These are phyloP conservation scores for Jaltomata sinuosa DNA, from an alignment of 257 asterid genomes.

Conservation along the genomic window DNA sequence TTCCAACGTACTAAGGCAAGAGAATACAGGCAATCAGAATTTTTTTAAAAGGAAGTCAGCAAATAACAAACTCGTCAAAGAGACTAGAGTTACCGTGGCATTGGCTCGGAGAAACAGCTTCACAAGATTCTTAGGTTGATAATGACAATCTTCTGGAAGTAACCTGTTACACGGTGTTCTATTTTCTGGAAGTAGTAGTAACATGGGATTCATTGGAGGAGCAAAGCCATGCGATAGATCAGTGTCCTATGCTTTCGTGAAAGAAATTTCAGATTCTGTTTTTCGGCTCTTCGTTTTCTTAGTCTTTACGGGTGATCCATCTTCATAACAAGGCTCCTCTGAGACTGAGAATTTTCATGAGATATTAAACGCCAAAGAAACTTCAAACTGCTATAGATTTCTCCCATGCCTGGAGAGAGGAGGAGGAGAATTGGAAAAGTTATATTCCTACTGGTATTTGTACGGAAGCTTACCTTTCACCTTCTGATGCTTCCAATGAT, in stretches of 20 bases:
- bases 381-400: background rate
- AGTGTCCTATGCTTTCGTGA: conserved; percentile 37
- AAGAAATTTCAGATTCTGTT: conserved; percentile 52
- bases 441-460: background rate
- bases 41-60: background rate
- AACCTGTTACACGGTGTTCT: conserved; percentile 52
- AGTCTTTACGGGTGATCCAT: conserved; percentile 41
- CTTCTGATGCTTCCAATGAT: conserved; percentile 84
- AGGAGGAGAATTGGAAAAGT: background rate
- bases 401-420: background rate
- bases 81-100: conserved; percentile 46
- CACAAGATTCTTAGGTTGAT: conserved; percentile 89
- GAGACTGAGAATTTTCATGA: conserved; percentile 19
- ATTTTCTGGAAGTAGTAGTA: conserved; percentile 50
- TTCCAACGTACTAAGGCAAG: conserved; percentile 70
- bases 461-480: conserved; percentile 36
- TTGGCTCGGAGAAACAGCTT: conserved; percentile 74
- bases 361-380: conserved; percentile 10
- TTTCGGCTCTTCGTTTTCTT: conserved; percentile 50
- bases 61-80: background rate
- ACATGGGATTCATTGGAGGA: conserved; percentile 77
- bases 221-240: conserved; percentile 55
- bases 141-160: conserved; percentile 97
- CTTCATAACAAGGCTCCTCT: conserved; percentile 37
- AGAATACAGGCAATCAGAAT: conserved; percentile 7